phyloP scores from a whole-genome alignment of 2,329 filamentous ascomycete genomes.

The Pseudopithomyces chartarum region DNA sequence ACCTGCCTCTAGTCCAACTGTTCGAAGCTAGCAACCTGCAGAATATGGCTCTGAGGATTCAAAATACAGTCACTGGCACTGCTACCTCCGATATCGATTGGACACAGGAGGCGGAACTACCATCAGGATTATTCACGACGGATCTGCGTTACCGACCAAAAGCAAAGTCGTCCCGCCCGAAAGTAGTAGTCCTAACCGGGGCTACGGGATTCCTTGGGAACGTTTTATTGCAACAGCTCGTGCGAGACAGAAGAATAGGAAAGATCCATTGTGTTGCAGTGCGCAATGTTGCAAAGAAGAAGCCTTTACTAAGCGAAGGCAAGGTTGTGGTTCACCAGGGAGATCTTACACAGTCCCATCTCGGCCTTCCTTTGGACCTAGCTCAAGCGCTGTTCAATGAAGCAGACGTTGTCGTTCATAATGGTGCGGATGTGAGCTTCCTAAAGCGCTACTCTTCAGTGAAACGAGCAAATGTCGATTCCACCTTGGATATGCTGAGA shows the following conservation, averaged over 20 bases:
- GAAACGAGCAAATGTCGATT: not conserved
- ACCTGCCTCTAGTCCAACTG: not conserved
- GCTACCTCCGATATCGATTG: no score
- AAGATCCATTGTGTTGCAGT: not conserved
- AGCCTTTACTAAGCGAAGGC: not conserved
- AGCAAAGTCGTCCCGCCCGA: not conserved
- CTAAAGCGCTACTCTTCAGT: not conserved
- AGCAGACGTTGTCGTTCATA: not conserved
- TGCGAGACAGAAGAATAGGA: not conserved
- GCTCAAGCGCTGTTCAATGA: not conserved
- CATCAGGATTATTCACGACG: not conserved
- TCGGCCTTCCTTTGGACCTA: not conserved
- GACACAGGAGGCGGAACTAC: no score
- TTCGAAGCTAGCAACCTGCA: conserved; percentile 5
- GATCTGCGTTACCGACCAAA: not conserved
- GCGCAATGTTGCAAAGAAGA: not conserved
- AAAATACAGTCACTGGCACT: no score
- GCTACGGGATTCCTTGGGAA: not conserved
- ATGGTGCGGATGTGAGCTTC: not conserved
- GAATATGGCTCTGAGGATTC: no score
- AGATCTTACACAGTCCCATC: not conserved
- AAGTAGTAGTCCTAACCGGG: not conserved
- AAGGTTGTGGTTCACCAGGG: not conserved
- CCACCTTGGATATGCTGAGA: not conserved
- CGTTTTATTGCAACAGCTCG: not conserved